Evolutionary conservation across 2,329 filamentous ascomycete genomes (phyloP).

Genomic region (Colletotrichum noveboracense): DNA sequence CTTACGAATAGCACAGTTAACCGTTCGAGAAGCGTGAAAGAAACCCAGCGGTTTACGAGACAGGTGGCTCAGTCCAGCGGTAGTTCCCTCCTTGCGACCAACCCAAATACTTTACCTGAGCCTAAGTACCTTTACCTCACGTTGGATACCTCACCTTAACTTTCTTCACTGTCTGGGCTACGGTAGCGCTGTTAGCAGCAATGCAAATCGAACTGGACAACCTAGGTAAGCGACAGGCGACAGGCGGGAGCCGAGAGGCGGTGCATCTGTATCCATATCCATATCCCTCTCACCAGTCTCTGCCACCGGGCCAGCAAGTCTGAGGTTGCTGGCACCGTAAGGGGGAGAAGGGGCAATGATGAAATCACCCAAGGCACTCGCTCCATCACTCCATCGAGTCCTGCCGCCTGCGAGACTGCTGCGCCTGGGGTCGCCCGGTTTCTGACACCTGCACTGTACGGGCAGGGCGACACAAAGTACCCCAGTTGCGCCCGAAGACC

Average conservation of each 20-base stretch:
- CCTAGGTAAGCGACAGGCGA: background rate
- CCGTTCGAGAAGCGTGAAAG: background rate
- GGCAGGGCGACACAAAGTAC: slow-evolving; percentile 14
- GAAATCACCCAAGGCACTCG: slow-evolving; percentile 22
- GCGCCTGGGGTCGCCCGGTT: slow-evolving; percentile 1
- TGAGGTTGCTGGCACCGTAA: background rate
- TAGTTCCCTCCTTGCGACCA: background rate
- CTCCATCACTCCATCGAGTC: background rate
- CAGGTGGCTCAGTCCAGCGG: background rate
- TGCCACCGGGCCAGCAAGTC: background rate
- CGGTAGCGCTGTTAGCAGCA: background rate
- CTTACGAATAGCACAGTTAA: background rate
- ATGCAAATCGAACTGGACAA: background rate
- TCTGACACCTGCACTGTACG: slow-evolving; percentile 15
- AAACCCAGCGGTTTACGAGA: background rate
- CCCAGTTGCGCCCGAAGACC: background rate
- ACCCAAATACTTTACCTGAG: background rate
- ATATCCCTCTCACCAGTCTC: background rate
- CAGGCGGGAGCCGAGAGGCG: background rate
- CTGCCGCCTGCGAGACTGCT: background rate
- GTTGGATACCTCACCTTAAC: background rate
- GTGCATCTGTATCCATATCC: background rate
- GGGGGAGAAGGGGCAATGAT: background rate
- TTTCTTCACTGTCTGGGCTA: background rate
- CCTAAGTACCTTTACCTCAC: background rate